Conservation (phyloP, 106 monocot genomes). For the Gastrodia elata region DNA sequence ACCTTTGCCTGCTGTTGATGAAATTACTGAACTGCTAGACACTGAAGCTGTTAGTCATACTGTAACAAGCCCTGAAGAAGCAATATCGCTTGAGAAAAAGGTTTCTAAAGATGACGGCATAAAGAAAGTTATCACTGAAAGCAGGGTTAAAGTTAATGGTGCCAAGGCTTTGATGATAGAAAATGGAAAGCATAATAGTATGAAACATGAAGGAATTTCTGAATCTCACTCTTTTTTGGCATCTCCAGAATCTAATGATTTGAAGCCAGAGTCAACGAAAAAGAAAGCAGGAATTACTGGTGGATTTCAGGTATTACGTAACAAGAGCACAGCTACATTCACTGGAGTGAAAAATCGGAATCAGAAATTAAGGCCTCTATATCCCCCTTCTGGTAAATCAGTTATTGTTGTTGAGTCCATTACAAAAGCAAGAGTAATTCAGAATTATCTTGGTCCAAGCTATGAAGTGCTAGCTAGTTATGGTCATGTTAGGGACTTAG, state of each 20-base stretch:
- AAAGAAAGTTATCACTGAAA: conserved; percentile 23
- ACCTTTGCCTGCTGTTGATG: conserved; percentile 10
- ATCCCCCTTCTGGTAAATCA: conserved; percentile 78
- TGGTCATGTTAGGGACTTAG: conserved; percentile 95
- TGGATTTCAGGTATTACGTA: conserved; percentile 5
- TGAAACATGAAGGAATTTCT: conserved; percentile 14
- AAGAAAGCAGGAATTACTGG: conserved; percentile 12
- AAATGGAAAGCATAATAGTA: conserved; percentile 15
- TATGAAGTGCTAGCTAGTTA: conserved; percentile 88
- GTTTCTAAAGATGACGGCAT: conserved; percentile 8
- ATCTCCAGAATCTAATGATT: conserved; percentile 10
- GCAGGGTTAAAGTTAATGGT: conserved; percentile 8
- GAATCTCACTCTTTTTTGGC: conserved; percentile 10
- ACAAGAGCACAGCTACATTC: background rate
- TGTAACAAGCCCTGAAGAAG: background rate
- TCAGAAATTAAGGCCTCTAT: conserved; percentile 43
- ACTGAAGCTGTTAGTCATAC: background rate
- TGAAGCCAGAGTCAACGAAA: conserved; percentile 25
- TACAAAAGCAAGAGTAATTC: conserved; percentile 89
- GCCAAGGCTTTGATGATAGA: conserved; percentile 18
- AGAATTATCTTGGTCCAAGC: conserved; percentile 75
- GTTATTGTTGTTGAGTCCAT: conserved; percentile 90
- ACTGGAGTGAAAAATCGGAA: conserved; percentile 6
- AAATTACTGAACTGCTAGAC: conserved; percentile 19
- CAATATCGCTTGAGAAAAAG: conserved; percentile 6